Evolutionary conservation across 306 rosid species (phyloP), one percentile per base, ranked within the genome.

Genomic region (Dryas alaskensis): DNA sequence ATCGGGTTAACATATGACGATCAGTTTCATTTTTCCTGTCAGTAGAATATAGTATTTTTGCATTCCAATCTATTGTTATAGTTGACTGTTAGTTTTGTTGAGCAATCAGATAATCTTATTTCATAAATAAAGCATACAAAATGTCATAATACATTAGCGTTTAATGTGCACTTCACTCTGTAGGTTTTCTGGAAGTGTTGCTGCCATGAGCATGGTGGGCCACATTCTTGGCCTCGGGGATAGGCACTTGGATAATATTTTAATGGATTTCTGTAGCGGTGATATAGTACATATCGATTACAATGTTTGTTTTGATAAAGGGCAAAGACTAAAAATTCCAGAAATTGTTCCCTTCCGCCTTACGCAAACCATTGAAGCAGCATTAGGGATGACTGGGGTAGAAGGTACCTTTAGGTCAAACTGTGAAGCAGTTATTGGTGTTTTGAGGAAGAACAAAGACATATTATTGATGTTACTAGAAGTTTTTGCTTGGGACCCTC

Each of bases 301-400:
- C 73, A 93, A 93, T 85, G 98, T 93, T 77, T 90, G 93, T 87
- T 93, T 93, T 60, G 98, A 93, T 71, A 93, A 93, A 77, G 97
- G 97, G 65, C 93, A 90, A 62, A 91, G 90, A 79, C 84, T 93
- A 58, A 93, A 93, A 86, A 77, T 93, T 85, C 97, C 98, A 60
- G 98, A 93, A 87, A 91, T 93, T 76, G 98, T 93, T 82, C 98
- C 98, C 69, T 93, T 93, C 84, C 97, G 98, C 73, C 96, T 93
- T 65, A 93, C 98, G 45, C 98, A 90, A 51, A 89, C 89, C 80
- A 84, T 90, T 78, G 98, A 93, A 86, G 90, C 97, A 49, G 98
- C 93, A 74, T 85, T 93, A 81, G 98, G 98, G 77, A 72, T 93
- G 81, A 90, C 96, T 63, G 98, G 98, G 73, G 71, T 86, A 82